Evolutionary conservation across 495 filamentous ascomycete species (phyloP), one percentile per base, ranked within the genome.

Genomic region (Penicillium desertorum): DNA sequence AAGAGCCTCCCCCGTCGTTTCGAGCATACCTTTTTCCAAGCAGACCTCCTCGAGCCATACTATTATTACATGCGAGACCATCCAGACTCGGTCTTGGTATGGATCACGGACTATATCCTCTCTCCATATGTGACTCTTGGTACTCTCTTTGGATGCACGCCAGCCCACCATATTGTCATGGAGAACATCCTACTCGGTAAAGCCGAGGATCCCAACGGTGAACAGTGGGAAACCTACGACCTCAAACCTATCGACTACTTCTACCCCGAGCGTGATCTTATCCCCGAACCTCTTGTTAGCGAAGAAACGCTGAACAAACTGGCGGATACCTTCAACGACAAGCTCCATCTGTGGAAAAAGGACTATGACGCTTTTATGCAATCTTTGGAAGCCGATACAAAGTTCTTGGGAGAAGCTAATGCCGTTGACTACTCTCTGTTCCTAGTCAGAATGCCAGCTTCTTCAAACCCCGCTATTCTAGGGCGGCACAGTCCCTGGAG

Each of bases 241-340:
- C 79, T 90, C 16, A 90, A 90, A 61, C 87, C 87, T 0, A 82
- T 77, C 22, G 81, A 82, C 37, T 90, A 88, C 67, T 89, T 89
- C 73, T 88, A 83, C 58, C 87, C 87, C 0, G 86, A 89, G 69
- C 73, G 87, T 1, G 87, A 90, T 53, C 74, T 90, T 9, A 71
- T 86, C 0, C 83, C 82, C 2, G 83, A 82, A 0, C 68, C 71
- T 0, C 71, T 90, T 0, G 76, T 86, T 0, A 81, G 80, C 43
- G 74, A 87, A 48, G 78, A 77, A 3, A 86, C 84, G 11, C 77
- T 84, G 59, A 74, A 74, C 30, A 79, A 78, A 53, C 75, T 89
- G 16, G 79, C 79, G 20, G 86, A 88, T 59, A 75, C 81, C 50
- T 88, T 89, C 56, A 71, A 81, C 23, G 86, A 87, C 60, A 88